Percentiles rank a stretch among this genome's conserved stretches.
These are phyloP conservation scores for Hemisphaericaspora xylofermentans DNA, from an alignment of 1,139 yeast genomes.

Conservation along the genomic window DNA sequence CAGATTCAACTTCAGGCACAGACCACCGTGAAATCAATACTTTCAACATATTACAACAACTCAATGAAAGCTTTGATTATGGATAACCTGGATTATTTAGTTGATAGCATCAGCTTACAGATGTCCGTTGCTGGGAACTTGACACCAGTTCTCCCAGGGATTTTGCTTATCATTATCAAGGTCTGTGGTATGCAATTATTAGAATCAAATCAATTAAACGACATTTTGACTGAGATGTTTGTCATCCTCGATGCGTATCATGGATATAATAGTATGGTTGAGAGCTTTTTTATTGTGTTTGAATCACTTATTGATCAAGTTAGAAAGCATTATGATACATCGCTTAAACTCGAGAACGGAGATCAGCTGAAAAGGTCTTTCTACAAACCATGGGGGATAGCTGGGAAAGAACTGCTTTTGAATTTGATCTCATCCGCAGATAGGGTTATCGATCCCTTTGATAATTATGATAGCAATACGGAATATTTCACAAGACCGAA, in stretches of 20 bases:
- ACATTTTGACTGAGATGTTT: slow-evolving; percentile 71
- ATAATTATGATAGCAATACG: slow-evolving; percentile 29
- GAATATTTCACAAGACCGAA: slow-evolving; percentile 36
- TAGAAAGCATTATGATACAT: slow-evolving; percentile 33
- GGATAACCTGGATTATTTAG: slow-evolving; percentile 75
- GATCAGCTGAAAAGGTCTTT: slow-evolving; percentile 20
- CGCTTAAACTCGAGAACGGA: slow-evolving; percentile 1
- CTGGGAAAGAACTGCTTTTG: slow-evolving; percentile 35
- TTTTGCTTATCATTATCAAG: slow-evolving; percentile 63
- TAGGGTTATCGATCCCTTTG: slow-evolving; percentile 27
- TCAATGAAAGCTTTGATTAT: slow-evolving; percentile 55
- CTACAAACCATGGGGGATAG: slow-evolving; percentile 59
- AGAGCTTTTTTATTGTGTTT: slow-evolving; percentile 74
- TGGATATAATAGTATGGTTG: slow-evolving; percentile 70
- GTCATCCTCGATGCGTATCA: slow-evolving; percentile 79
- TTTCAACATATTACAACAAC: slow-evolving; percentile 55
- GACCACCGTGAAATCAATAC: slow-evolving; percentile 33
- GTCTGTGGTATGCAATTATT: slow-evolving; percentile 69
- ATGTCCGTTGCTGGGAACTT: slow-evolving; percentile 63
- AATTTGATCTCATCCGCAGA: slow-evolving; percentile 35
- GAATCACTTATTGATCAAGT: slow-evolving; percentile 61
- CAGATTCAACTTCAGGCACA: slow-evolving; percentile 33
- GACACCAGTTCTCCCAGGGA: slow-evolving; percentile 72
- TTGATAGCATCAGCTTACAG: slow-evolving; percentile 71
- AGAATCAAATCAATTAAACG: slow-evolving; percentile 57